These are phyloP conservation scores for Aspergillus versicolor DNA, from an alignment of 2,329 filamentous ascomycete genomes.

Conservation along the genomic window DNA sequence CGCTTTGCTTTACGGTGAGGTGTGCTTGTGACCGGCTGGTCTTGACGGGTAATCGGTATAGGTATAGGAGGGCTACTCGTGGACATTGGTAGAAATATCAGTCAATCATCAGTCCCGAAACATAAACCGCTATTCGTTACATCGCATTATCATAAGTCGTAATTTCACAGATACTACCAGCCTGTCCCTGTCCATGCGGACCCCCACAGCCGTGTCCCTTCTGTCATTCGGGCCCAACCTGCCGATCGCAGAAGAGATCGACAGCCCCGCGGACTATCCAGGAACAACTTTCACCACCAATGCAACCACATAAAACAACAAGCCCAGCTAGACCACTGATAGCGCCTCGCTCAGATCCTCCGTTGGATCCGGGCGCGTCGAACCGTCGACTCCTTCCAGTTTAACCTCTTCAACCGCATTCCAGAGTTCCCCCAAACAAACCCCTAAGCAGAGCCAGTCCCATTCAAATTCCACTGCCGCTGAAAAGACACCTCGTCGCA, in stretches of 20 bases:
- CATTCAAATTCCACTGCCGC: not conserved
- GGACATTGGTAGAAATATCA: not conserved
- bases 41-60: not conserved
- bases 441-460: not conserved
- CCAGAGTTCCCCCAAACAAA: not conserved
- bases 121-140: not conserved
- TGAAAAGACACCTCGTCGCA: slow-evolving; percentile 5
- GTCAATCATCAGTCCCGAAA: not conserved
- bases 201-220: no score
- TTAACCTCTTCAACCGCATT: no score
- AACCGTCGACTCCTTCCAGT: no score
- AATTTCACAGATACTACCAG: no score
- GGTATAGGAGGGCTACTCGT: not conserved
- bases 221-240: not conserved
- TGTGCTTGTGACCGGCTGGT: not conserved
- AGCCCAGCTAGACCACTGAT: not conserved
- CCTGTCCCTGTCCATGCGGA: no score
- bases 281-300: not conserved
- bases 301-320: not conserved
- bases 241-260: not conserved
- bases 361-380: not conserved
- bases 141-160: no score
- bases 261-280: not conserved
- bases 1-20: not conserved
- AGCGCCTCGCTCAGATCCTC: not conserved